Conservation (phyloP, 441 rosid species). For the Dalechampia spathulata region DNA sequence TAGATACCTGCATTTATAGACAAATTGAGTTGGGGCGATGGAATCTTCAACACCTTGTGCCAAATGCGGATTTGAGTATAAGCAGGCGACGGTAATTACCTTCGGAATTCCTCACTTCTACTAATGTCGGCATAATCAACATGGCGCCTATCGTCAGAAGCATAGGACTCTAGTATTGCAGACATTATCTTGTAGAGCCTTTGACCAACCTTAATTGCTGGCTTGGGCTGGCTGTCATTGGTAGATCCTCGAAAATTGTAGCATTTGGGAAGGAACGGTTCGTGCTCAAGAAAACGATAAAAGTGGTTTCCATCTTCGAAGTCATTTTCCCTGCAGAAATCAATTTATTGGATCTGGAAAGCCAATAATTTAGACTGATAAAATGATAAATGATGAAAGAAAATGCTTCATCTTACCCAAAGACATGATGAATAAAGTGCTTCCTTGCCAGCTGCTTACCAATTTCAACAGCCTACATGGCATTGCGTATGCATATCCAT, state of each 20-base stretch:
- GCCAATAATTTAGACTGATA: too few species aligned
- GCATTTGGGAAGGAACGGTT: slow-evolving; percentile 59
- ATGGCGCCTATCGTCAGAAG: slow-evolving; percentile 55
- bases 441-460: slow-evolving; percentile 59
- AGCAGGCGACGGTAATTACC: slow-evolving; percentile 30
- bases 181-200: slow-evolving; percentile 67
- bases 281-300: slow-evolving; percentile 84
- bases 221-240: slow-evolving; percentile 56
- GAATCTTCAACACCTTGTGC: neutral
- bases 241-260: slow-evolving; percentile 56
- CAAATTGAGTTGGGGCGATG: neutral
- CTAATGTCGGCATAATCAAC: slow-evolving; percentile 55
- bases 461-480: slow-evolving; percentile 55
- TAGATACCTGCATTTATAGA: slow-evolving; percentile 43
- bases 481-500: neutral
- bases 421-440: slow-evolving; percentile 83
- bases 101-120: slow-evolving; percentile 78
- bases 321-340: slow-evolving; percentile 49
- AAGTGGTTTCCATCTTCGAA: slow-evolving; percentile 76
- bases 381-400: neutral
- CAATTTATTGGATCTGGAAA: neutral
- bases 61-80: neutral
- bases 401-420: slow-evolving; percentile 40
- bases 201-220: slow-evolving; percentile 42
- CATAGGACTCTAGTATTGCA: slow-evolving; percentile 73